phyloP scores from a whole-genome alignment of 768 basidiomycete genomes.

The Boletus rubroflammeus region DNA sequence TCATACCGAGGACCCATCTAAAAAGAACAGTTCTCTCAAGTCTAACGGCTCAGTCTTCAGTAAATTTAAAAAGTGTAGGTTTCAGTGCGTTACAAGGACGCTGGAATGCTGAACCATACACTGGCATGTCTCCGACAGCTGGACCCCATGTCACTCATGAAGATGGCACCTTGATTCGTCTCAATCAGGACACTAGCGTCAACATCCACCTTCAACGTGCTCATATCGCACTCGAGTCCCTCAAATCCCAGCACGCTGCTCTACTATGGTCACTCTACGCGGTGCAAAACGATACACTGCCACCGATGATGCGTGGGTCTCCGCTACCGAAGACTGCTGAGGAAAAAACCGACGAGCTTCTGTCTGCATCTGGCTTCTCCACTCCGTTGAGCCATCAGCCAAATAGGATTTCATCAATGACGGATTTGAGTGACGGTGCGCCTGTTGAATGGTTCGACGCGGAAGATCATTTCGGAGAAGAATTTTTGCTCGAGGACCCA shows the following conservation, averaged over 20 bases:
- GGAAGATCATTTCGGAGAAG: conserved; percentile 44
- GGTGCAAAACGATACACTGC: conserved; percentile 27
- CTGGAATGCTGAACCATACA: neutral
- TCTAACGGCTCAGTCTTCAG: conserved; percentile 43
- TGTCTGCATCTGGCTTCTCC: conserved; percentile 24
- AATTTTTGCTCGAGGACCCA: conserved; percentile 59
- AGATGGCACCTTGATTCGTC: conserved; percentile 23
- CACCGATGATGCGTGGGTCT: conserved; percentile 24
- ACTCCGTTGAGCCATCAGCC: conserved; percentile 33
- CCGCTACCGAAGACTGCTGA: conserved; percentile 46
- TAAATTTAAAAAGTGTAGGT: conserved; percentile 59
- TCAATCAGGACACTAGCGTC: conserved; percentile 16
- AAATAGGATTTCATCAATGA: conserved; percentile 45
- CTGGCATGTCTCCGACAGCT: conserved; percentile 12
- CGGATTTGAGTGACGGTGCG: conserved; percentile 45
- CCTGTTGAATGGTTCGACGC: conserved; percentile 78
- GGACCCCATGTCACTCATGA: conserved; percentile 22
- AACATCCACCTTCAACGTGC: conserved; percentile 40
- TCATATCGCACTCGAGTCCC: conserved; percentile 43
- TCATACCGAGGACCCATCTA: conserved; percentile 37
- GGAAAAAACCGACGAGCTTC: conserved; percentile 39
- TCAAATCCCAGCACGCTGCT: conserved; percentile 58
- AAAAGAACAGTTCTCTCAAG: conserved; percentile 33
- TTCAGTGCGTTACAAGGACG: neutral
- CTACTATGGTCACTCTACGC: conserved; percentile 44